Conservation (phyloP, 345 rosid genomes). For the Hirschfeldia incana region DNA sequence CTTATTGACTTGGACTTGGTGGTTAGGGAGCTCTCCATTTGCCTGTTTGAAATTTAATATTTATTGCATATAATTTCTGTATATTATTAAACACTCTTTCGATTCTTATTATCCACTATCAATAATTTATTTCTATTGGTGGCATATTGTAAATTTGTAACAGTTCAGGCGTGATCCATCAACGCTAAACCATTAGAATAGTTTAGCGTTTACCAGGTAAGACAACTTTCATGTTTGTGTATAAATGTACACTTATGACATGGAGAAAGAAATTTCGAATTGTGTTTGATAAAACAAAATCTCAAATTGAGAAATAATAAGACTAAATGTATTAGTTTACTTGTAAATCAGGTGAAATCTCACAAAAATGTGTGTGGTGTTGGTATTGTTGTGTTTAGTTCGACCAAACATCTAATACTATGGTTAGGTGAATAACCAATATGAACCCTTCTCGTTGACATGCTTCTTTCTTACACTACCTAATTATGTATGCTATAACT, state of each 20-base stretch:
- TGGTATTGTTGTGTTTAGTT: conserved; percentile 22
- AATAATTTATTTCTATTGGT: neutral
- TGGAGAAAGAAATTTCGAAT: neutral
- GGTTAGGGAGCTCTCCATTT: conserved; percentile 38
- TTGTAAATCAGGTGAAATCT: neutral
- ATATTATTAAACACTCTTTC: neutral
- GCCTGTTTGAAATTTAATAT: conserved; percentile 17
- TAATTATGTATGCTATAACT: neutral
- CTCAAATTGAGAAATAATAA: conserved; percentile 2
- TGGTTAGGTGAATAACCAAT: conserved; percentile 32
- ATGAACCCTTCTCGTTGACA: conserved; percentile 5
- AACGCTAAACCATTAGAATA: neutral
- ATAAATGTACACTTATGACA: neutral
- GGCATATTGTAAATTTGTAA: neutral
- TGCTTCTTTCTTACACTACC: conserved; percentile 17
- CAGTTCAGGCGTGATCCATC: conserved; percentile 17
- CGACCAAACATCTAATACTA: conserved; percentile 29
- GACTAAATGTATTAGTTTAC: neutral
- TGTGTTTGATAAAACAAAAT: neutral
- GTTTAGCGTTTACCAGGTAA: neutral
- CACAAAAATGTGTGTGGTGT: conserved; percentile 4
- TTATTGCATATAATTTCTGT: neutral
- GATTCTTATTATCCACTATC: conserved; percentile 2
- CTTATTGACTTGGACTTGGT: conserved; percentile 36
- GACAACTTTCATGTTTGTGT: neutral